Conservation (phyloP, 2,329 filamentous ascomycete species). For the Arthrobotrys sphaeroides region DNA sequence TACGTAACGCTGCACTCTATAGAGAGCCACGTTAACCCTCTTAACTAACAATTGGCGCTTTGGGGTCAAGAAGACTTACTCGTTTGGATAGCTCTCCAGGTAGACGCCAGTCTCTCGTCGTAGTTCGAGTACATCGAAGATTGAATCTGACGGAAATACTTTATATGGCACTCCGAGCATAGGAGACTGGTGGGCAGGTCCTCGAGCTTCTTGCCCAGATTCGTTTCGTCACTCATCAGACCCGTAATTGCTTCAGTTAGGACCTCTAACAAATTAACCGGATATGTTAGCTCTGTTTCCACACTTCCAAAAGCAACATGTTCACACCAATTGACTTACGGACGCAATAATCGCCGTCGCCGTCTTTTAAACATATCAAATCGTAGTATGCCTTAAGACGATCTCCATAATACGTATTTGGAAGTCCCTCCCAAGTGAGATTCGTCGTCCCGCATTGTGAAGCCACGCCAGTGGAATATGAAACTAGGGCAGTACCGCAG, state of each 20-base stretch:
- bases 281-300: neutral
- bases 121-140: slow-evolving; percentile 5
- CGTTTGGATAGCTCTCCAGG: slow-evolving; percentile 2
- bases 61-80: neutral
- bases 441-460: slow-evolving; percentile 1
- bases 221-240: slow-evolving; percentile 4
- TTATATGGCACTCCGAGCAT: slow-evolving; percentile 4
- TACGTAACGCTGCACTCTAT: slow-evolving; percentile 5
- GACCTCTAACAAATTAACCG: neutral
- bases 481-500: neutral
- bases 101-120: slow-evolving; percentile 2
- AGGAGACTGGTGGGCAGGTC: neutral
- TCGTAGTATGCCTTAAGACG: slow-evolving; percentile 11
- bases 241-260: neutral
- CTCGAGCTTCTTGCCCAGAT: neutral
- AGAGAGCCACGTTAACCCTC: neutral
- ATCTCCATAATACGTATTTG: slow-evolving; percentile 6
- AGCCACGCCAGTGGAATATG: slow-evolving; percentile 4
- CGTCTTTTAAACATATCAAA: slow-evolving; percentile 4
- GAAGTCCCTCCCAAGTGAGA: slow-evolving; percentile 10
- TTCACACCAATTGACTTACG: slow-evolving; percentile 12
- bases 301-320: too few relatives aligned
- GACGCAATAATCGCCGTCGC: neutral
- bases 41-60: too few relatives aligned
- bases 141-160: slow-evolving; percentile 13